Percentiles rank a stretch among this genome's conserved stretches.
phyloP scores from a whole-genome alignment of 257 asterid species.

The Capsicum baccatum region DNA sequence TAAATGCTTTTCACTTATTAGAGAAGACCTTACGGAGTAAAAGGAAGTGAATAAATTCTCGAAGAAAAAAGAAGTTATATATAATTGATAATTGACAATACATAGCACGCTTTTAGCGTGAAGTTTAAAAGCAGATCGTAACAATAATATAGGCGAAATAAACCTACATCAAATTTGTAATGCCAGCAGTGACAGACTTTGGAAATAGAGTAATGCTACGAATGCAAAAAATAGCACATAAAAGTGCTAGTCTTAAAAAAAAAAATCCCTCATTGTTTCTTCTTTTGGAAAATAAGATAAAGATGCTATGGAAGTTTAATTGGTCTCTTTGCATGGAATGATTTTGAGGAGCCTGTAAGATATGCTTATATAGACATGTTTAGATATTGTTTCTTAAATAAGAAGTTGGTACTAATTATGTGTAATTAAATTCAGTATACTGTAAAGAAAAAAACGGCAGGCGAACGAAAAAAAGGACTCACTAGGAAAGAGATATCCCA shows the following conservation, averaged over 20 bases:
- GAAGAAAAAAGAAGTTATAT: too few species aligned
- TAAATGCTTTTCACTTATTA: too few species aligned
- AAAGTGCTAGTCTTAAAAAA: neutral
- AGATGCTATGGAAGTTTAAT: neutral
- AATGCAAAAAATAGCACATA: slow-evolving; percentile 20
- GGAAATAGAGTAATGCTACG: slow-evolving; percentile 23
- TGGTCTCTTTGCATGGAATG: neutral
- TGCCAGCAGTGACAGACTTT: slow-evolving; percentile 25
- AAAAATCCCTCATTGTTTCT: slow-evolving; percentile 30
- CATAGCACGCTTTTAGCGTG: too few species aligned
- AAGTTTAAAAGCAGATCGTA: too few species aligned
- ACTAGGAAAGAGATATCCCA: neutral
- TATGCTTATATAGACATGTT: slow-evolving; percentile 23
- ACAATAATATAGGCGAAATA: neutral
- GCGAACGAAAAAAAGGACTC: neutral
- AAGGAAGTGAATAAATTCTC: too few species aligned
- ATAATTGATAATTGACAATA: neutral
- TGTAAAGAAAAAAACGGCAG: neutral
- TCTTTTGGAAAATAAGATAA: neutral
- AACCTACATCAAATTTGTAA: slow-evolving; percentile 47
- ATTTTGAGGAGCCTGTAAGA: neutral
- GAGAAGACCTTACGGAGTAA: too few species aligned
- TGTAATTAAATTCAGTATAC: neutral
- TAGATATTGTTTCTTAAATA: neutral
- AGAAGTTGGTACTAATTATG: neutral